Base-by-base conservation (phyloP, 306 rosid genomes). In the Mucuna pruriens region DNA sequence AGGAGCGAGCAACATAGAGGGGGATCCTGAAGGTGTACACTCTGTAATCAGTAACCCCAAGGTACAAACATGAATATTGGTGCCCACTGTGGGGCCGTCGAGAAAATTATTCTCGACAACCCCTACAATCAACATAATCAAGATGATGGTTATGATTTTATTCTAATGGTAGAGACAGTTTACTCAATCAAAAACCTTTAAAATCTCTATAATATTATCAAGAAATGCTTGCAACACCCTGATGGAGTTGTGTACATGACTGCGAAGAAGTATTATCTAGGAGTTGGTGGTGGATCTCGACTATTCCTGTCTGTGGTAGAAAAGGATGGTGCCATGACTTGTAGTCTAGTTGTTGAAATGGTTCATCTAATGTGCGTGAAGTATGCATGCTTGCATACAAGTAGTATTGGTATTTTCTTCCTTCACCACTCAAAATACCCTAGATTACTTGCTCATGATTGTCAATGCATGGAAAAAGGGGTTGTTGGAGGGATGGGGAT, bases 121-220 rank as follows among this genome's bases (percentile, higher is more conserved):
- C n/a, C n/a, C n/a, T n/a, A n/a, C n/a, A n/a, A n/a, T n/a, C n/a
- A 75, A 22, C 49, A 34, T 19, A 40, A 19, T 72, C 62, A 61
- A 62, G 85, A 58, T 82, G 66, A 80, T 85, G 91, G 88, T 44
- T 94, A 93, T 87, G 98, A 95, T 85, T 82, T 93, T 80, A 88
- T 95, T 88, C 82, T 95, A 38, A 95, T 95, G 99, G 99, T 96
- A 19, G 99, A 95, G 88, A 95, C 97, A 17, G 97, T 95, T 75
- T 95, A 95, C 90, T 88, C 97, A 25, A 84, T 88, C 74, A 84
- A 83, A 64, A 84, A 91, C 84, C 92, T 89, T 31, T 90, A 86
- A 77, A 84, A 34, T 77, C 98, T 95, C 6, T 94, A 92, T 83
- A 86, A 87, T 85, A 98, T 95, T 75, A 84, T 93, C 44, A 90